Evolutionary conservation across 2,329 filamentous ascomycete species (phyloP), one percentile per base, ranked within the genome.

Genomic region (Calonectria pseudoturangicola): DNA sequence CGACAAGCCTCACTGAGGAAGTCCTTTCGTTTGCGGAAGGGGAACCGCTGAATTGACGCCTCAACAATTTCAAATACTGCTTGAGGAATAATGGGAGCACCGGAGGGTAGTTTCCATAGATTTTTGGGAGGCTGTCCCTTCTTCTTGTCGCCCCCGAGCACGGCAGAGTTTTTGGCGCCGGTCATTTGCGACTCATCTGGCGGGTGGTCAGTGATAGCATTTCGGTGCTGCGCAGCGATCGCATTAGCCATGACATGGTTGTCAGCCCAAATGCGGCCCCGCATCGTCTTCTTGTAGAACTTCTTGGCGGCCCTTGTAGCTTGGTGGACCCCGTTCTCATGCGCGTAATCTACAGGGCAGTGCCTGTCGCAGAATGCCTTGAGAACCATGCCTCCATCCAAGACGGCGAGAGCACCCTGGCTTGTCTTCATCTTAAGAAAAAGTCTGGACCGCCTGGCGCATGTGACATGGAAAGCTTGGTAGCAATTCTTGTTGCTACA

Each of bases 401-500:
- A 91, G 21, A 95, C 92, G 21, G 94, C 93, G 39, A 94, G 89
- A 15, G 92, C 92, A 64, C 94, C 94, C 75, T 96, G 94, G 67
- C 92, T 94, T 64, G 96, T 95, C 85, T 98, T 99, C 97, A 99
- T 99, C 85, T 96, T 96, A 76, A 99, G 88, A 81, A 95, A 98
- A 0, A 99, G 89, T 74, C 93, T 93, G 60, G 96, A 95, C 79
- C 94, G 92, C 68, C 97, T 92, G 28, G 97, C 97, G 83, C 97
- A 99, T 6, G 97, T 98, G 68, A 98, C 95, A 84, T 99, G 97
- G 83, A 99, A 99, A 10, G 97, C 97, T 81, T 96, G 93, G 81
- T 98, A 99, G 84, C 97, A 99, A 74, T 93, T 95, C 85, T 98
- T 98, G 86, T 98, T 98, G 73, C 96, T 95, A 84, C 97, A 99